Evolutionary conservation across 768 basidiomycete species (phyloP).

Genomic region (Psilocybe cyanescens): DNA sequence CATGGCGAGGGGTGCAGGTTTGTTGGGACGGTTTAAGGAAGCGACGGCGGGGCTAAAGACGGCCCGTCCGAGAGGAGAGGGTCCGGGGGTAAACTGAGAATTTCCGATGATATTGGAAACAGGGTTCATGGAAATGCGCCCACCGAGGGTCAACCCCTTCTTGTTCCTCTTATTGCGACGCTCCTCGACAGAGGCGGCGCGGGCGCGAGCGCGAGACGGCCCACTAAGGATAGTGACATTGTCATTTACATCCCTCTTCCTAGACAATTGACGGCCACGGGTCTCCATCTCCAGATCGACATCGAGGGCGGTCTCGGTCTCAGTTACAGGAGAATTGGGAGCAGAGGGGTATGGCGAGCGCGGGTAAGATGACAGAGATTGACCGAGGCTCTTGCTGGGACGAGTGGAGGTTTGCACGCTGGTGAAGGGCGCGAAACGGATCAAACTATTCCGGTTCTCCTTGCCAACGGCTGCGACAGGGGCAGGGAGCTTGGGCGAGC

Average conservation of each 20-base stretch:
- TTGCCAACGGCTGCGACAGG: conserved; percentile 15
- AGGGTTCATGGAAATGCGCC: background rate
- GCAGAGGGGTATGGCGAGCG: conserved; percentile 48
- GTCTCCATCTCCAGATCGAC: conserved; percentile 18
- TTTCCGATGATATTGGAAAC: conserved; percentile 10
- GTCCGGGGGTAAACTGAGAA: conserved; percentile 20
- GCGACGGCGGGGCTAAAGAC: conserved; percentile 33
- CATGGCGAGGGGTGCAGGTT: conserved; percentile 37
- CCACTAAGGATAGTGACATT: conserved; percentile 13
- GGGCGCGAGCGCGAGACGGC: conserved; percentile 21
- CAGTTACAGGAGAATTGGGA: conserved; percentile 23
- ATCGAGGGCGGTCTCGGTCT: conserved; percentile 12
- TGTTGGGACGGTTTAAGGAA: conserved; percentile 30
- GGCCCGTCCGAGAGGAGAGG: conserved; percentile 33
- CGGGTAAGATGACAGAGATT: conserved; percentile 37
- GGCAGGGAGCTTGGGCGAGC: conserved; percentile 38
- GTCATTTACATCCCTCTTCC: conserved; percentile 14
- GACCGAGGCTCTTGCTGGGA: conserved; percentile 26
- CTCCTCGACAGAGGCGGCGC: conserved; percentile 22
- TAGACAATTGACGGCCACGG: conserved; percentile 22
- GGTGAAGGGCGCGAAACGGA: conserved; percentile 30
- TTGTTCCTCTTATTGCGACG: conserved; percentile 25
- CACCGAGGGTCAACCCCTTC: conserved; percentile 21
- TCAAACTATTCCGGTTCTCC: conserved; percentile 18
- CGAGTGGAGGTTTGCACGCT: conserved; percentile 18